phyloP scores from a whole-genome alignment of 176 grass and related monocot species.

The Calamus simplicifolius region DNA sequence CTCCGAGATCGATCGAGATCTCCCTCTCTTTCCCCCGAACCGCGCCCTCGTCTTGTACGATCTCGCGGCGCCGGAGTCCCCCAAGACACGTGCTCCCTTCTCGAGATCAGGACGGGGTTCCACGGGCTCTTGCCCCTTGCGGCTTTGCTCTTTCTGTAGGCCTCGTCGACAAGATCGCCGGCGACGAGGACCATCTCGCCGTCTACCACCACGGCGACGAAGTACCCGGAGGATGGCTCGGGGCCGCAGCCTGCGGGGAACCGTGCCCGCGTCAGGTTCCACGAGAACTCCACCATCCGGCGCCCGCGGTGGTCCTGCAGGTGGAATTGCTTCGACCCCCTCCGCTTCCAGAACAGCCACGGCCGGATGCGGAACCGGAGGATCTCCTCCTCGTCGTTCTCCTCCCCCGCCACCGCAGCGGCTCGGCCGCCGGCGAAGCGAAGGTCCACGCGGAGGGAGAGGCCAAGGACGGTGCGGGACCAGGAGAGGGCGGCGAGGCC shows the following conservation, averaged over 20 bases:
- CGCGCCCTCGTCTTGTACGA: constrained; percentile 48
- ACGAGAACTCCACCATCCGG: constrained; percentile 47
- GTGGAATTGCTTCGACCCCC: constrained; percentile 58
- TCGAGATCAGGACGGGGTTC: constrained; percentile 35
- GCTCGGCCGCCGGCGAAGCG: constrained; percentile 17
- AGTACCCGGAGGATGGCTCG: constrained; percentile 63
- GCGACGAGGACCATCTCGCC: constrained; percentile 63
- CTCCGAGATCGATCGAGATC: constrained; percentile 68
- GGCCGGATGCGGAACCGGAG: constrained; percentile 43
- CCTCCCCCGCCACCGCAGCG: constrained; percentile 3
- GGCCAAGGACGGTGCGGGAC: constrained; percentile 64
- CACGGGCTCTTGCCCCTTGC: background rate
- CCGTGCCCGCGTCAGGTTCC: constrained; percentile 65
- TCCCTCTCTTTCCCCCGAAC: constrained; percentile 56
- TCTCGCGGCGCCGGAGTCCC: constrained; percentile 18
- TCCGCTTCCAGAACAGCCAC: constrained; percentile 69
- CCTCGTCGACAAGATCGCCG: constrained; percentile 70
- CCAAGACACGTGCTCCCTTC: constrained; percentile 71
- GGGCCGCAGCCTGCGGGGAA: constrained; percentile 42
- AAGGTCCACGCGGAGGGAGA: constrained; percentile 68
- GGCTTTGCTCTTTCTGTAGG: constrained; percentile 54
- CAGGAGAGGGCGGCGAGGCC: constrained; percentile 75
- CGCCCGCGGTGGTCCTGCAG: constrained; percentile 6
- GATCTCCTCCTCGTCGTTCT: constrained; percentile 25
- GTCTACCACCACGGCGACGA: constrained; percentile 61